A percentile compares a stretch with the other conserved stretches of the same genome.
phyloP scores from a whole-genome alignment of 2,329 filamentous ascomycete genomes.

The Aspergillus cejpii region DNA sequence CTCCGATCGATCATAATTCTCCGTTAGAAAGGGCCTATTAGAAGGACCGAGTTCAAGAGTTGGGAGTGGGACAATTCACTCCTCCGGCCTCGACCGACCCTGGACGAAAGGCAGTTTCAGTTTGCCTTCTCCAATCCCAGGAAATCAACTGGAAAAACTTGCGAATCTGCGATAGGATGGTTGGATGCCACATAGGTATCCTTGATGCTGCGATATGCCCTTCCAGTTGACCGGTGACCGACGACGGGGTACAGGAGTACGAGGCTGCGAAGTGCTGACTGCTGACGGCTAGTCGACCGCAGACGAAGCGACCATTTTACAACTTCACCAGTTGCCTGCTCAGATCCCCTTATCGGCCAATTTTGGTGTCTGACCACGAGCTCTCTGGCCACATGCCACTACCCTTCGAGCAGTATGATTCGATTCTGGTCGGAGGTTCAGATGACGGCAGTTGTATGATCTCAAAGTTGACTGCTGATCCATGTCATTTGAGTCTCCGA shows the following conservation, averaged over 20 bases:
- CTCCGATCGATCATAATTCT: background rate
- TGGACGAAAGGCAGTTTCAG: background rate
- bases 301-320: no score
- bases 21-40: background rate
- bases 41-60: no score
- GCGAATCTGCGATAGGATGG: background rate
- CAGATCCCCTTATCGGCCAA: background rate
- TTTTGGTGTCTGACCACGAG: slow-evolving; percentile 1
- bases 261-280: no score
- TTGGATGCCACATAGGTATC: background rate
- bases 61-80: background rate
- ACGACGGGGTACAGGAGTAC: slow-evolving; percentile 2
- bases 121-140: background rate
- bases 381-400: slow-evolving; percentile 3
- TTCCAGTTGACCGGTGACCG: slow-evolving; percentile 12
- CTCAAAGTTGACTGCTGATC: background rate
- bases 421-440: background rate
- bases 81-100: background rate
- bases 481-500: background rate
- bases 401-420: background rate
- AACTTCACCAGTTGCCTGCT: no score
- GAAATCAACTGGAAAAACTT: background rate
- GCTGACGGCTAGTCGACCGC: no score
- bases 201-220: slow-evolving; percentile 2
- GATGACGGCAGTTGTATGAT: background rate